phyloP scores from a whole-genome alignment of 345 rosid genomes.

The Balakata baccata region DNA sequence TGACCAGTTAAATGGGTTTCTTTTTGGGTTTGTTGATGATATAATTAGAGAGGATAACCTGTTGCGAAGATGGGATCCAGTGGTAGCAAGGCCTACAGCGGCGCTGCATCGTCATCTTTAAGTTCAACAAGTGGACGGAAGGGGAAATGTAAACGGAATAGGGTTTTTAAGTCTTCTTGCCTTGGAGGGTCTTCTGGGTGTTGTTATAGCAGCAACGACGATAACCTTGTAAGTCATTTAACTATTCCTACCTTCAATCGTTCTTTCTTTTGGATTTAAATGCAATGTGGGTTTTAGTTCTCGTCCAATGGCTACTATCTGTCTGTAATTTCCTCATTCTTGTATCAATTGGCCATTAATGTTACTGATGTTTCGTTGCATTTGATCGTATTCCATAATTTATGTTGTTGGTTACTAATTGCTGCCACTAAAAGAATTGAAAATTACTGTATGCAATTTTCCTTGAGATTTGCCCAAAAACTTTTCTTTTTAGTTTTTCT shows the following conservation, averaged over 20 bases:
- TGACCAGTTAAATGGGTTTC: not conserved
- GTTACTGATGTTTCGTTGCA: no score
- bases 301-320: not conserved
- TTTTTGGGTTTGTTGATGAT: conserved; percentile 10
- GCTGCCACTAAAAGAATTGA: not conserved
- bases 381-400: not conserved
- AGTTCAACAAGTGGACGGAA: conserved; percentile 31
- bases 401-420: not conserved
- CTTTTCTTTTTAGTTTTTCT: not conserved
- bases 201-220: conserved; percentile 31
- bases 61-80: conserved; percentile 62
- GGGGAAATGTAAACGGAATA: conserved; percentile 45
- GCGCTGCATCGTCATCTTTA: conserved; percentile 33
- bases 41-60: not conserved
- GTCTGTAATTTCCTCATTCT: no score
- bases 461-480: not conserved
- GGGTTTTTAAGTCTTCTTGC: conserved; percentile 67
- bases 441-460: not conserved
- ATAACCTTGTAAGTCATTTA: conserved; percentile 38
- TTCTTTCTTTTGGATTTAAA: not conserved
- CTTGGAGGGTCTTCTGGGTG: conserved; percentile 66
- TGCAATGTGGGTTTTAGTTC: not conserved
- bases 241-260: not conserved
- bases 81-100: conserved; percentile 55
- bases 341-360: no score